phyloP scores from a whole-genome alignment of 2,329 filamentous ascomycete genomes.

The Trichophyton simii region DNA sequence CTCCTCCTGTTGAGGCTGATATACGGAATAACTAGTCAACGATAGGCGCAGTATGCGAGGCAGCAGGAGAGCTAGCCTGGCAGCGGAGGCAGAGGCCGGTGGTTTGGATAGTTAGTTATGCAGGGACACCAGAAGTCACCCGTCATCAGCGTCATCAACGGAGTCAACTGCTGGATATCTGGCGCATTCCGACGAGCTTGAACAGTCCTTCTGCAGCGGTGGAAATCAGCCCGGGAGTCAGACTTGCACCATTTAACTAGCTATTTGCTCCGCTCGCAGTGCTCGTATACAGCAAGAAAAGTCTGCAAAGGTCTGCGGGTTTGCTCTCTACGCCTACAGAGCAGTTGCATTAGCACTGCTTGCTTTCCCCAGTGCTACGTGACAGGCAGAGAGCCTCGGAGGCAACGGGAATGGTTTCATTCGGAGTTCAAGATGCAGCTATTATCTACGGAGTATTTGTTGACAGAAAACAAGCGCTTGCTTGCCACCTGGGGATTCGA shows the following conservation, averaged over 20 bases:
- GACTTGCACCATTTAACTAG: not conserved
- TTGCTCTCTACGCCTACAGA: not conserved
- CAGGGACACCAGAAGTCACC: not conserved
- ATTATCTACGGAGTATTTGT: not conserved
- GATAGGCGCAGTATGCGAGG: not conserved
- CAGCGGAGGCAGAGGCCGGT: not conserved
- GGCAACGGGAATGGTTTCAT: not conserved
- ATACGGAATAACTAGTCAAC: not conserved
- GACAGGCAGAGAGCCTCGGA: not conserved
- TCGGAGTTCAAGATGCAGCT: not conserved
- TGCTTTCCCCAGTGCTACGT: not conserved
- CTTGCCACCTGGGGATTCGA: not conserved
- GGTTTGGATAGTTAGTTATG: not conserved
- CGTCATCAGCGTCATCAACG: not conserved
- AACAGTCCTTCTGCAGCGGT: not conserved
- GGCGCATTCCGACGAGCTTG: not conserved
- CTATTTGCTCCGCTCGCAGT: not conserved
- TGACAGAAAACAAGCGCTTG: not conserved
- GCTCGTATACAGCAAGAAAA: not conserved
- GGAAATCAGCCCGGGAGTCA: not conserved
- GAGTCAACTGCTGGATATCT: not conserved
- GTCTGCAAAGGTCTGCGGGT: not conserved
- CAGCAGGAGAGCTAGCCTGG: not conserved
- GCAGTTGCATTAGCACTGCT: not conserved
- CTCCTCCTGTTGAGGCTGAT: not conserved